These are phyloP conservation scores for Trichoderma arundinaceum DNA, from an alignment of 2,329 filamentous ascomycete genomes.

Conservation along the genomic window DNA sequence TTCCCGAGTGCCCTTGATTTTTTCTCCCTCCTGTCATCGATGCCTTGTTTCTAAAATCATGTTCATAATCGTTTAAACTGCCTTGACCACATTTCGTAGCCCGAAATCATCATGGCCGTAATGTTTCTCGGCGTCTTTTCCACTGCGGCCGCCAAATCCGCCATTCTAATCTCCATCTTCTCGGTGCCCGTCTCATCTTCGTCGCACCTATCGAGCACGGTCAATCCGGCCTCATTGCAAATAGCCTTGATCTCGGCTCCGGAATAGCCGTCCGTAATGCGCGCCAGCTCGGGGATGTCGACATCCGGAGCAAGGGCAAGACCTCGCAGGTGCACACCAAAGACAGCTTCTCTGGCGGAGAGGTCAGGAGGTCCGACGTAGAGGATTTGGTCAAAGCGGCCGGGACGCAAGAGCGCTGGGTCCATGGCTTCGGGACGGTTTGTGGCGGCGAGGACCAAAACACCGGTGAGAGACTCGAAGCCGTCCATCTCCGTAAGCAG, in stretches of 20 bases:
- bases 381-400: slow-evolving; percentile 81
- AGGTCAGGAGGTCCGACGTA: slow-evolving; percentile 84
- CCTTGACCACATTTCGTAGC: slow-evolving; percentile 62
- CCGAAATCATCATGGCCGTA: slow-evolving; percentile 61
- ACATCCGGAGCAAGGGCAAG: slow-evolving; percentile 67
- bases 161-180: slow-evolving; percentile 48
- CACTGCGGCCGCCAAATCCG: slow-evolving; percentile 53
- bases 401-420: slow-evolving; percentile 81
- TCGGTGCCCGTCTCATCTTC: slow-evolving; percentile 39
- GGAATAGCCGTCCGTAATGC: slow-evolving; percentile 75
- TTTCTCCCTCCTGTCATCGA: not conserved
- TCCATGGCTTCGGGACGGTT: slow-evolving; percentile 89
- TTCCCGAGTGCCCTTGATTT: not conserved
- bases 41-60: not conserved
- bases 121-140: slow-evolving; percentile 61
- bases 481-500: slow-evolving; percentile 95
- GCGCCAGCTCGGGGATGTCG: slow-evolving; percentile 67
- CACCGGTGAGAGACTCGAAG: slow-evolving; percentile 81
- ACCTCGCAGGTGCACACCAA: slow-evolving; percentile 68
- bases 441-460: slow-evolving; percentile 87
- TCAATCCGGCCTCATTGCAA: slow-evolving; percentile 53
- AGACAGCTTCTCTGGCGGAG: slow-evolving; percentile 75
- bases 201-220: slow-evolving; percentile 49
- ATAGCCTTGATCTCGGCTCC: slow-evolving; percentile 77
- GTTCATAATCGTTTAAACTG: slow-evolving; percentile 42